Evolutionary conservation across 139 green algal genomes (phyloP), one percentile per base, ranked within the genome.

Genomic region (Spirogloea muscicola): DNA sequence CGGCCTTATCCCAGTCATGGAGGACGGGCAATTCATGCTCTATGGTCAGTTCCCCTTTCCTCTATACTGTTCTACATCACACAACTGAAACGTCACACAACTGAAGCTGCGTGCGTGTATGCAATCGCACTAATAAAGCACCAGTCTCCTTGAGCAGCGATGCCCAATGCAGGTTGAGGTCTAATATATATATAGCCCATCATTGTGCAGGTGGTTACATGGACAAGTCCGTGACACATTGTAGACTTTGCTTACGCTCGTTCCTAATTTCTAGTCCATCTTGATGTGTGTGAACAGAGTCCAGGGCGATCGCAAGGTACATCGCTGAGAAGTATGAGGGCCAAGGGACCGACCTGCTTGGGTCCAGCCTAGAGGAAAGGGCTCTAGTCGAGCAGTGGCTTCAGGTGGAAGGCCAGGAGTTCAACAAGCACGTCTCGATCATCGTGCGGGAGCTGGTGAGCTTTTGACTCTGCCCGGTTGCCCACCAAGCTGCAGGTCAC

Each of bases 311-410:
- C 67, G n/a, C 44, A 18, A 48, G 67, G 18, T 67, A 76, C 67
- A 69, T 76, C 7, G 25, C 48, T 6, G 25, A 44, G n/a, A 76
- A 76, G 67, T 69, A 68, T 33, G 1, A 61, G 10, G 25, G 46
- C 25, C 67, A 76, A 51, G 67, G 67, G 10, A 76, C 46, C 1
- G 49, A 76, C 7, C 49, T 76, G 16, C 18, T 76, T 3, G 67
- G 67, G 3, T 16, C 49, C 67, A 76, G 29, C 5, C 29, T 68
- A 33, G 49, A 62, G 57, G 57, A 77, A 68, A 38, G 40, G 25
- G 74, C 49, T 7, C 55, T 70, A 27, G 68, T 82, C 42, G 58
- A 82, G 38, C 42, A 74, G 68, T 82, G 74, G 74, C 49, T 77
- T 41, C 67, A 82, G 60, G 74, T 82, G 40, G 74, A 82, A 44